Evolutionary conservation across 1,284 basidiomycete genomes (phyloP), one percentile per base, ranked within the genome.

Genomic region (Leccinum insolens): DNA sequence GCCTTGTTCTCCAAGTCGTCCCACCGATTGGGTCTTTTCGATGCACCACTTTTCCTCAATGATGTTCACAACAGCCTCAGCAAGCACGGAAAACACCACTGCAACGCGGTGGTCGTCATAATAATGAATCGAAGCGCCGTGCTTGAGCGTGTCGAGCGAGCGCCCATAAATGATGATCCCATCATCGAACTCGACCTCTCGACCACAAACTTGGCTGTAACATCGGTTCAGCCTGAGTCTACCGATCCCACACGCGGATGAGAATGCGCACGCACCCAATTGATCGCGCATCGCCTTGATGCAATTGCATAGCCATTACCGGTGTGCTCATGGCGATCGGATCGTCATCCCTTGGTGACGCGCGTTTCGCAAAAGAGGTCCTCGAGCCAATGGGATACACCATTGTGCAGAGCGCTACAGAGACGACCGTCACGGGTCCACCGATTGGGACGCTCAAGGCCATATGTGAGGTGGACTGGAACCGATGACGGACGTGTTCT

Each of bases 11-110:
- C 89, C 25, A 99, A 85, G 79, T 99, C 98, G 77, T 99, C 98
- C 96, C 97, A 99, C 94, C 96, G 99, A 78, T 96, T 96, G 3
- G 98, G 97, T 99, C 87, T 99, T 99, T 81, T 98, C 97, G 25
- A 99, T 96, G 76, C 97, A 99, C 65, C 97, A 86, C 82, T 98
- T 98, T 83, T 99, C 97, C 77, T 98, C 95, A 44, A 99, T 84
- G 69, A 95, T 83, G 44, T 86, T 82, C 34, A 96, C 83, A 2
- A 94, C 86, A 8, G 90, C 9, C 9, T 9, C 87, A 4, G 91
- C 91, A 20, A 99, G 84, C 25, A 99, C 95, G 68, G 92, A 92
- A 83, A 99, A 98, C 0, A 96, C 95, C 97, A 99, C 99, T 7
- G 96, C 97, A 12, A 99, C 96, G 64, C 97, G 93, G 79, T 99